Percentiles rank a stretch among this genome's conserved stretches.
phyloP scores from a whole-genome alignment of 169 alveolate genomes.

The Pseudocohnilembus persalinus region DNA sequence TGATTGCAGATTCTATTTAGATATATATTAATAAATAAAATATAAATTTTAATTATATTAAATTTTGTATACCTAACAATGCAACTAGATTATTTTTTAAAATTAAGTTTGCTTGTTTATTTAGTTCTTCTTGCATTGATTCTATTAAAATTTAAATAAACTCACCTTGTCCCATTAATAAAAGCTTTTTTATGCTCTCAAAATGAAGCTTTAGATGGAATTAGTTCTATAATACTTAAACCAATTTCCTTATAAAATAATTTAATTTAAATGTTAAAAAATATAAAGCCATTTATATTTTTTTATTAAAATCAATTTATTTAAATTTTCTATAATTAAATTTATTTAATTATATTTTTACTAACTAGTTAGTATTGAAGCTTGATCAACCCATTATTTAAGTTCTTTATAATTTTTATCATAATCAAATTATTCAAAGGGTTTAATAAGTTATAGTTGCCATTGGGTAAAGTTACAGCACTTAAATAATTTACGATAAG shows the following conservation, averaged over 20 bases:
- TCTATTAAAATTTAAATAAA: conserved; percentile 83
- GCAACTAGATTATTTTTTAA: conserved; percentile 61
- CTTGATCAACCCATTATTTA: conserved; percentile 65
- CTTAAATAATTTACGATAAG: not conserved
- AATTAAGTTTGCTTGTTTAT: conserved; percentile 70
- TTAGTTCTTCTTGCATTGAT: conserved; percentile 65
- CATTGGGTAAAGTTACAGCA: conserved; percentile 74
- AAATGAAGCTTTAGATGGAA: conserved; percentile 68
- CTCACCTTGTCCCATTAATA: conserved; percentile 84
- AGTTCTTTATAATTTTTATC: conserved; percentile 36
- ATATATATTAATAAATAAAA: too few species aligned
- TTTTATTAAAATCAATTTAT: too few species aligned
- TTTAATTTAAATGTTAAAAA: too few species aligned
- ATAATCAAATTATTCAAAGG: conserved; percentile 43
- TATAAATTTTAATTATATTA: too few species aligned
- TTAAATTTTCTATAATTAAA: too few species aligned
- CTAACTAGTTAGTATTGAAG: conserved; percentile 66
- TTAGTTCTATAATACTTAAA: conserved; percentile 48
- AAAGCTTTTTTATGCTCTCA: conserved; percentile 65
- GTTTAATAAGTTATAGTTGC: conserved; percentile 55
- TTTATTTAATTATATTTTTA: conserved; percentile 33
- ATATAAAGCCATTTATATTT: too few species aligned
- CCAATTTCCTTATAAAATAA: conserved; percentile 34
- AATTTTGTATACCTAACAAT: conserved; percentile 43
- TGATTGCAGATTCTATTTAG: conserved; percentile 71